A percentile compares a stretch with the other conserved stretches of the same genome.
These are phyloP conservation scores for Mycosphaerella arachidis DNA, from an alignment of 2,329 filamentous ascomycete species.

Conservation along the genomic window DNA sequence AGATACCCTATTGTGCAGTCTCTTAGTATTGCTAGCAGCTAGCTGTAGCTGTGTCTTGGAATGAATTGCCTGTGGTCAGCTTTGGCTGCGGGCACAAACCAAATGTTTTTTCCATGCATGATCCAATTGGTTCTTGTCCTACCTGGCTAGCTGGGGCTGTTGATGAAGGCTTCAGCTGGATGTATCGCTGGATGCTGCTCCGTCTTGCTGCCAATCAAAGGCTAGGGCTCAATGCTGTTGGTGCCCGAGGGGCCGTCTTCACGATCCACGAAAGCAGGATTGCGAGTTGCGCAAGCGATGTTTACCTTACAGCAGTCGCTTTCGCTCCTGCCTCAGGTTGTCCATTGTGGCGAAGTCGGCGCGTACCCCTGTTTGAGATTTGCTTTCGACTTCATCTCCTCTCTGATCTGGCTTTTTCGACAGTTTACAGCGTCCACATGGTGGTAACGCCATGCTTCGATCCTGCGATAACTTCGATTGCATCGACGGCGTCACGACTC, in stretches of 20 bases:
- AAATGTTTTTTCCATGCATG: background rate
- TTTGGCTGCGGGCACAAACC: background rate
- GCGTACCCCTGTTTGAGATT: background rate
- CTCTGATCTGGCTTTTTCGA: background rate
- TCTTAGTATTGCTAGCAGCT: background rate
- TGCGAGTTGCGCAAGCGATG: too few relatives aligned
- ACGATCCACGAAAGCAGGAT: too few relatives aligned
- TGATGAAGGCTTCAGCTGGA: background rate
- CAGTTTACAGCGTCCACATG: too few relatives aligned
- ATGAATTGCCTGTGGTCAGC: slow-evolving; percentile 1
- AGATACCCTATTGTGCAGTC: slow-evolving; percentile 14
- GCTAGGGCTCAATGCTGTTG: too few relatives aligned
- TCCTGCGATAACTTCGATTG: background rate
- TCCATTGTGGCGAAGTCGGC: background rate
- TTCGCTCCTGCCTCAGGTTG: slow-evolving; percentile 3
- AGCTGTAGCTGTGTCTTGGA: background rate
- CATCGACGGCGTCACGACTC: background rate
- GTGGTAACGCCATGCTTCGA: background rate
- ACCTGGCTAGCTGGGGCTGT: background rate
- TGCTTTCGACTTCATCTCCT: background rate
- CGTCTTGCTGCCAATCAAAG: too few relatives aligned
- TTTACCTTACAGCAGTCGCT: too few relatives aligned
- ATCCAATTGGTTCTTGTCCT: background rate
- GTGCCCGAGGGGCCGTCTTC: too few relatives aligned
- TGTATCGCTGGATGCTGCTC: background rate